Base-by-base conservation (phyloP, 176 grass and related monocot genomes). In the Cymbopogon citratus region DNA sequence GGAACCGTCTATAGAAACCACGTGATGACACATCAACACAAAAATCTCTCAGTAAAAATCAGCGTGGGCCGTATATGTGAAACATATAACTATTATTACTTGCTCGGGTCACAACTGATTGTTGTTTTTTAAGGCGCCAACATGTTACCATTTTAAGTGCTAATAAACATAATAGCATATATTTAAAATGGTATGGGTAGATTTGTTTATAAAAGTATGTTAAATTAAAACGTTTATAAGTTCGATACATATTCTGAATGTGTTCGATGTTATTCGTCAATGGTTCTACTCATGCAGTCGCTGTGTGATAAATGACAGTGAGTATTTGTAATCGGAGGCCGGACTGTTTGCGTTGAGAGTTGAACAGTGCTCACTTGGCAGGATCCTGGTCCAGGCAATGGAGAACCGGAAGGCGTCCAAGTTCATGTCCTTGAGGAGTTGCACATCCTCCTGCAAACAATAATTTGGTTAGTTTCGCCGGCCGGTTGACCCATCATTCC, bases 381-480 rank as follows among this genome's bases (percentile, higher is more conserved):
- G 28, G 52, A 94, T 94, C 59, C 92, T 89, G 15, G 74, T 65
- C 92, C 92, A 94, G 51, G 92, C 80, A 44, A 91, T 89, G 65
- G 92, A 94, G 72, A 91, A 89, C 9, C 92, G 84, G 77, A 87
- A 90, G 23, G 88, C 79, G 72, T 87, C 85, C 93, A 92, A 59
- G 49, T 89, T 91, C 90, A 95, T 92, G 29, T 82, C 72, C 24
- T 85, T 90, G 38, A 92, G 69, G 5, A 81, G 77, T 0, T 63
- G 61, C 40, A 87, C 69, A 46, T 93, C 91, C 63, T 81, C 91
- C 87, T 93, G 85, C n/a, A 73, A 56, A n/a, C 19, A 56, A n/a
- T n/a, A 0, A 56, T 56, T n/a, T 56, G 7, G 51, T 56, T 56
- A 56, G 19, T 54, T 52, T 21, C 6, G 18, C 46, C 45, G 11